Evolutionary conservation across 768 basidiomycete genomes (phyloP), one percentile per base, ranked within the genome.

Genomic region (Pleurotus pulmonarius): DNA sequence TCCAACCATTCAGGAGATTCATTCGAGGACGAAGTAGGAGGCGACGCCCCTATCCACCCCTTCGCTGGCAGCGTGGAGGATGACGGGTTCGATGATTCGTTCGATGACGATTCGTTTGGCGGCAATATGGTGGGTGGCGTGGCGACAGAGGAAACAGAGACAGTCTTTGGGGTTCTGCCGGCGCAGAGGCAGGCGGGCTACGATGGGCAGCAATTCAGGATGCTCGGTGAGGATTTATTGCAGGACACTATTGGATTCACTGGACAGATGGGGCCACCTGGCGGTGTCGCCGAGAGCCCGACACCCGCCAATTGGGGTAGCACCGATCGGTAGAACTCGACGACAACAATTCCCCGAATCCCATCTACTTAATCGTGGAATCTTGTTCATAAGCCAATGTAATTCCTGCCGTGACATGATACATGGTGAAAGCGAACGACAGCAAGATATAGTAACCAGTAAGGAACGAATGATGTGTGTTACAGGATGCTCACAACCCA

Each of bases 161-260:
- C 89, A 11, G 69, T 90, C 54, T 90, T 91, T 69, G 89, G 89
- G 13, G 80, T 83, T 9, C 78, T 79, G 7, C 84, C 83, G 40
- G 80, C 75, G 37, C 78, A 79, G 58, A 72, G 83, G 46, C 60
- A 48, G 60, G 59, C 11, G 59, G 58, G 57, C 57, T 39, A 61
- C 58, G 49, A 65, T 12, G 69, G 59, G 15, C 68, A 67, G 13
- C 67, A 75, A 49, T 60, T 88, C 59, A 73, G 75, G 64, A 75
- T 90, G 78, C 70, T 81, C n/a, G 87, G 87, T 0, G 79, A 82
- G 52, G 81, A 84, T 55, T 62, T 87, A 55, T 64, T 87, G 54
- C 76, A 87, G 57, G 83, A 88, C 61, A 87, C 86, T 22, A 78
- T 82, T 49, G 83, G 80, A 5, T 81, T 85, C 58, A 82, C 83